Base-by-base conservation (phyloP, 2,329 filamentous ascomycete genomes). In the Pochonia chlamydosporia region DNA sequence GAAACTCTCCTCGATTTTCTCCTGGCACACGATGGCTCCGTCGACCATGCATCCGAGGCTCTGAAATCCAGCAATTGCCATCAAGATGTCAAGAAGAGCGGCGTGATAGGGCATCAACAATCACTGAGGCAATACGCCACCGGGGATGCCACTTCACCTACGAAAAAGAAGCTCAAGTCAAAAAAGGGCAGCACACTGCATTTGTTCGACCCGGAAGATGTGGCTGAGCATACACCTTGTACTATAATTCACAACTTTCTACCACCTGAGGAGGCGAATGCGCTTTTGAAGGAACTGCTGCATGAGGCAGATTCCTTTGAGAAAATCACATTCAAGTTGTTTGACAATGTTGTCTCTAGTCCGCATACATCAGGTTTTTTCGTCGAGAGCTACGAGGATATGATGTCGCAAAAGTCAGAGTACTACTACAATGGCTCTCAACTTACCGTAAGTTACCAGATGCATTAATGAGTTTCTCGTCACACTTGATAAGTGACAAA, bases 191-290 rank as follows among this genome's bases (percentile, higher is more conserved):
- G 82, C 56, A 96, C 92, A 0, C 67, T 97, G 2, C 87, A 92
- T 60, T 73, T 97, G 0, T 97, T 87, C 64, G 82, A 87, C 36
- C 87, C 91, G 0, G 73, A 81, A 33, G 90, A 96, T 56, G 81
- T 97, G 40, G 85, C 88, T 42, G 75, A 79, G 21, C 79, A 95
- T 60, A 96, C 92, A 0, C 90, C 93, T 1, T 96, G 91, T 67
- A 91, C 88, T 10, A 87, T 97, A 54, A 82, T 96, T 47, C 90
- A 95, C 66, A 93, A 96, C 59, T 96, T 97, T 56, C 73, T 99
- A 1, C 82, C 89, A 0, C 25, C 74, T 0, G 72, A 83, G 2
- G 75, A 87, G 49, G 92, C 93, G 33, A 85, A 89, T 53, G 73
- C 76, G 1, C 73, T 99, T 11, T 72, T 97, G 1, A 63, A 66